Base-by-base conservation (phyloP, 345 rosid species). In the Hibiscus mutabilis region DNA sequence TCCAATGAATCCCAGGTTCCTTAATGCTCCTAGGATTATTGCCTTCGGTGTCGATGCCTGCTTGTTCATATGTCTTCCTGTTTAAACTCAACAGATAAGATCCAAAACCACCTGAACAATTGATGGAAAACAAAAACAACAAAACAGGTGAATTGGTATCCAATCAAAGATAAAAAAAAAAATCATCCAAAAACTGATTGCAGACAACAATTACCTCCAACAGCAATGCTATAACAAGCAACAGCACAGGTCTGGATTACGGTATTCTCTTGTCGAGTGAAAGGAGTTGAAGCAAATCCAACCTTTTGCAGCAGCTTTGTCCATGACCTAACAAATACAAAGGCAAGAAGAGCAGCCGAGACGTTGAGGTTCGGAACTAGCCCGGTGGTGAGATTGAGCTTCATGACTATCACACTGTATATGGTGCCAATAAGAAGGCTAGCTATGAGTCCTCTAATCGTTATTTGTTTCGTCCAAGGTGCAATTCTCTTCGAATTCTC, bases 361-460 rank as follows among this genome's bases (percentile, higher is more conserved):
- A 95, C 97, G 56, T 95, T 95, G 68, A 95, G 91, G 76, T 92
- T 95, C 8, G 99, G 99, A 40, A 95, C 97, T 35, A 95, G 78
- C 15, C 98, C 99, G 6, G 99, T 92, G 14, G 97, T 95, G 14
- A 95, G 89, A 69, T 90, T 95, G 60, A 95, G 87, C 80, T 95
- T 95, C 84, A 76, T 86, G 37, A 92, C 96, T 61, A 95, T 90
- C 47, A 95, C 87, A 78, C 98, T 92, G 85, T 92, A 95, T 0
- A 95, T 81, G 74, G 80, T 56, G 2, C 99, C 99, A 68, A 95
- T 95, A 5, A 60, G 74, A 47, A 88, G 24, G 68, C 99, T 89
- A 1, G 96, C 88, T 8, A 92, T 21, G 21, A 95, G 57, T 19
- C 98, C 88, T 74, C 99, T 82, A 13, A 88, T 10, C 7, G 99